Conservation (phyloP, 129 eudicot species). For the Lactuca sativa region DNA sequence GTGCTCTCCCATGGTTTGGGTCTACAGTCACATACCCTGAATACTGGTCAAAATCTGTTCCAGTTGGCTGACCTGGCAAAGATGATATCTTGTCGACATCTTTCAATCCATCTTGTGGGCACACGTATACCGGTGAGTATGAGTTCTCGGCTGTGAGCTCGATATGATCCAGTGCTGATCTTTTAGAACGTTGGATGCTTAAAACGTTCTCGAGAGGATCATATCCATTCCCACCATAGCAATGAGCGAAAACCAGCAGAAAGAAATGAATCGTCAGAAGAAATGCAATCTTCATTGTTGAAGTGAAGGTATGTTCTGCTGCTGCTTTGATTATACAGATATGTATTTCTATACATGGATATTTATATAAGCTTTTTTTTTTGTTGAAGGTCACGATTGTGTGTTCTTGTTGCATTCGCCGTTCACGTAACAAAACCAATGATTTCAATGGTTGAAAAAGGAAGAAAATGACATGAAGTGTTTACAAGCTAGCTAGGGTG, state of each 20-base stretch:
- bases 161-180: background rate
- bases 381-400: constrained; percentile 14
- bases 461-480: constrained; percentile 1
- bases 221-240: constrained; percentile 36
- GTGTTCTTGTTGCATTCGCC: constrained; percentile 18
- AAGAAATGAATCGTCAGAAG: constrained; percentile 29
- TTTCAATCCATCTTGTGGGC: constrained; percentile 51
- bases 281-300: constrained; percentile 29
- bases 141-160: background rate
- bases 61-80: constrained; percentile 65
- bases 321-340: constrained; percentile 5
- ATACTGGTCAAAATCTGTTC: constrained; percentile 55
- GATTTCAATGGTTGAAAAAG: constrained; percentile 6
- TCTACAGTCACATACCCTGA: constrained; percentile 73
- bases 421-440: constrained; percentile 8
- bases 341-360: background rate
- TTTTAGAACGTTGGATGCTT: constrained; percentile 26
- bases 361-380: background rate
- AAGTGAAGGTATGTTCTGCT: background rate
- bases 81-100: constrained; percentile 43
- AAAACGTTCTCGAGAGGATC: constrained; percentile 35
- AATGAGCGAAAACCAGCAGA: constrained; percentile 23
- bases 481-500: background rate
- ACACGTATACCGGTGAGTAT: constrained; percentile 37
- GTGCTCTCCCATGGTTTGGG: constrained; percentile 45